Evolutionary conservation across 2,329 filamentous ascomycete species (phyloP), one percentile per base, ranked within the genome.

Genomic region (Parasarocladium wereldwijsianum): DNA sequence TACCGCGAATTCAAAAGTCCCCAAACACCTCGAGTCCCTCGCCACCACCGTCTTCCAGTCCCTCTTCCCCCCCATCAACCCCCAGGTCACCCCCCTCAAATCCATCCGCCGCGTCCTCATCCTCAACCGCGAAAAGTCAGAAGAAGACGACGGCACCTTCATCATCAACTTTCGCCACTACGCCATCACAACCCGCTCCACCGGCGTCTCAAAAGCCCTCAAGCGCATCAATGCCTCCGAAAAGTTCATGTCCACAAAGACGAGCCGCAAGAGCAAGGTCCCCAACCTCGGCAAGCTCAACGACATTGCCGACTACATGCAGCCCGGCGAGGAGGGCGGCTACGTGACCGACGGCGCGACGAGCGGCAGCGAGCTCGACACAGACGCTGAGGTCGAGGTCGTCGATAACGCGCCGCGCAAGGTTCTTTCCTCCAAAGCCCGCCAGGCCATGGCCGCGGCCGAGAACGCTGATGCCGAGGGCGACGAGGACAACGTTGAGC

Each of bases 21-120:
- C 87, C 5, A 92, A 84, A 49, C 86, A 94, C 43, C 80, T 98
- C 46, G 90, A 98, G 57, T 78, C 80, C 15, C 75, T 98, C 18
- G 76, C 85, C 3, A 96, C 86, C 3, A 92, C 85, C 26, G 76
- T 94, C 45, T 98, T 96, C 57, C 87, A 94, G 53, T 93, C 84
- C 6, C 70, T 98, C 20, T 96, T 98, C 46, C 87, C 90, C 4
- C 83, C 86, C 2, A 94, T 98, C 52, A 90, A 90, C 43, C 90
- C 90, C 0, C 84, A 93, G 53, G 71, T 72, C 17, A 93, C 84
- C 2, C 84, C 90, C 2, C 67, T 98, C 20, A 79, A 83, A 43
- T 85, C 84, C n/a, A 94, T 98, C 49, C 80, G 81, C 39, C 74
- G 90, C 46, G 82, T 96, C 1, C 69, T 98, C 33, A 70, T 98